Evolutionary conservation across 495 filamentous ascomycete genomes (phyloP), one percentile per base, ranked within the genome.

Genomic region (Tuber magnatum): DNA sequence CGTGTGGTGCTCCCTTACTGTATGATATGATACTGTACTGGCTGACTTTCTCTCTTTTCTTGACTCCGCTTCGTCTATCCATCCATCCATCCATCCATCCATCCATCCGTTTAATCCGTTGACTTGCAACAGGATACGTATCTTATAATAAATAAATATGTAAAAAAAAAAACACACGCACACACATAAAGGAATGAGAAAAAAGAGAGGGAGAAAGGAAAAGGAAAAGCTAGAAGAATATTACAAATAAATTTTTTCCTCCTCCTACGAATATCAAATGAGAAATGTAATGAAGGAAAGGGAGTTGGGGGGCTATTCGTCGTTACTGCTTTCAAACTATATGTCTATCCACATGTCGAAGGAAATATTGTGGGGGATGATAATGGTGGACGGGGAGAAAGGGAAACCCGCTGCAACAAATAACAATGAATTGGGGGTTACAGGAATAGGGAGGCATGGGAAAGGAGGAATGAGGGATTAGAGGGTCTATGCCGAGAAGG

Each of bases 61-160:
- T 35, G 56, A 32, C 56, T 65, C 28, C 56, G 5, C 56, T 65
- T 65, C 56, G 16, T 65, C 56, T 28, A 32, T 65, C 56, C 28
- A 32, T 65, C 28, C 56, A 14, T 65, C 28, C 56, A 61, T 35
- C 56, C 56, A 18, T 65, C 56, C 28, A 32, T 65, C 28, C 56
- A 14, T 65, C 28, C 56, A 61, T 35, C 56, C 56, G 14, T 65
- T 32, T 18, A 65, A 65, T 18, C 56, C 28, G 28, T 65, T 28
- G 56, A 65, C 56, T 65, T 65, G 56, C 56, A 65, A 65, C 56
- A 65, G 56, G 56, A 35, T 35, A 65, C 56, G 35, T 65, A 35
- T 1, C 56, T 65, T 18, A 28, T 65, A n/a, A 61, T 61, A 61
- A 32, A 22, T 3, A 40, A 40, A 40, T 2, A 40, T 40, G 7